Conservation (phyloP, 2,329 filamentous ascomycete genomes). For the Ophiostoma sp. region DNA sequence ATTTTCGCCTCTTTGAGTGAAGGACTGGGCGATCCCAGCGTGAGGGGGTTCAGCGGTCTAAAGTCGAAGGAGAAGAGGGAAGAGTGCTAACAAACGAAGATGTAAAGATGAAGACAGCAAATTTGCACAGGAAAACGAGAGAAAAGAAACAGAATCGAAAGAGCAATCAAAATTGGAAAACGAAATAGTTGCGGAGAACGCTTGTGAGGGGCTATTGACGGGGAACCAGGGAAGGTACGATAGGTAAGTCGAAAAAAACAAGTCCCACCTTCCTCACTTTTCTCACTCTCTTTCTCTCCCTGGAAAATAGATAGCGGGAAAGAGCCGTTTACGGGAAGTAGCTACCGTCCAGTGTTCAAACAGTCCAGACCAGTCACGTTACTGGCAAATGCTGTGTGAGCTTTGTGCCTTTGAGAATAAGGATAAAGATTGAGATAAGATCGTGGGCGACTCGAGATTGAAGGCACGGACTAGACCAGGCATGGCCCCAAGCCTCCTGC, state of each 20-base stretch:
- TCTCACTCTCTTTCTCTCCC: not conserved
- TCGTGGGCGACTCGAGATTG: not conserved
- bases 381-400: not conserved
- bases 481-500: not conserved
- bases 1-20: not conserved
- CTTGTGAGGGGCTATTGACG: not conserved
- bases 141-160: not conserved
- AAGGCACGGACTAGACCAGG: not conserved
- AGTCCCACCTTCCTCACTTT: not conserved
- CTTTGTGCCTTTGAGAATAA: not conserved
- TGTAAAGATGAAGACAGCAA: not conserved
- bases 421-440: not conserved
- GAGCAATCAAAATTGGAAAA: conserved; percentile 10
- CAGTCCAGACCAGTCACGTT: not conserved
- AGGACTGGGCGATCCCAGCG: not conserved
- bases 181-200: not conserved
- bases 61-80: not conserved
- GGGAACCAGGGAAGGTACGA: conserved; percentile 1
- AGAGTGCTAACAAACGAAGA: not conserved
- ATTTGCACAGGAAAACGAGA: not conserved
- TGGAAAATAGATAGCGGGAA: not conserved
- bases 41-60: not conserved
- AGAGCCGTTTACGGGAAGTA: not conserved
- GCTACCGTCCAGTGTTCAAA: not conserved
- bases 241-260: conserved; percentile 13